Percentiles rank a stretch among this genome's conserved stretches.
Evolutionary conservation across 208 protist species (phyloP).

Genomic region (Leishmania turanica): DNA sequence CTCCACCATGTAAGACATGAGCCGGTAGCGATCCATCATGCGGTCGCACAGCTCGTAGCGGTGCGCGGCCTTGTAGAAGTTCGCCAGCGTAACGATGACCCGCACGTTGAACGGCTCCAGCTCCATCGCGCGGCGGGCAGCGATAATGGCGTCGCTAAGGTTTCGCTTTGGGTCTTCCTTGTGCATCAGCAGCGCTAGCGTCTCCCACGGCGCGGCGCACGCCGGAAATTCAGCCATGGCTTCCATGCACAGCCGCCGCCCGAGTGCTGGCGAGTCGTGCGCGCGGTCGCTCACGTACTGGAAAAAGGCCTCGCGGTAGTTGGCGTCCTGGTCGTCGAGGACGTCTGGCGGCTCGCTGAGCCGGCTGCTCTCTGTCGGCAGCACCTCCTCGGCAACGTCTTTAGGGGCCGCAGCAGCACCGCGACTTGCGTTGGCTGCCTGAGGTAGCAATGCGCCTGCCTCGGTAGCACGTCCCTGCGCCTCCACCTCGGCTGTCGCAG

Average conservation of each 20-base stretch:
- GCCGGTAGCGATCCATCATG: slow-evolving; percentile 83
- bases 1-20: slow-evolving; percentile 66
- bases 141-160: slow-evolving; percentile 60
- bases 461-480: background rate
- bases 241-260: slow-evolving; percentile 59
- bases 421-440: background rate
- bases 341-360: slow-evolving; percentile 18
- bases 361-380: background rate
- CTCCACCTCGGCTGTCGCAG: background rate
- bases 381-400: background rate
- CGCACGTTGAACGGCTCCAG: slow-evolving; percentile 61
- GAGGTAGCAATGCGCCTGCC: background rate
- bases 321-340: slow-evolving; percentile 51
- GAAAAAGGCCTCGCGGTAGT: slow-evolving; percentile 61
- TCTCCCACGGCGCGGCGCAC: slow-evolving; percentile 65
- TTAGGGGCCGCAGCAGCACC: background rate
- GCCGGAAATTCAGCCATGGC: slow-evolving; percentile 73
- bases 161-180: slow-evolving; percentile 56
- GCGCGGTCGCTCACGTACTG: slow-evolving; percentile 70
- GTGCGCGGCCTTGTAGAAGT: slow-evolving; percentile 71
- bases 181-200: slow-evolving; percentile 65
- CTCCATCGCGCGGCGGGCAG: slow-evolving; percentile 61
- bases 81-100: slow-evolving; percentile 62
- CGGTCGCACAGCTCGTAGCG: slow-evolving; percentile 50
- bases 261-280: slow-evolving; percentile 38